Evolutionary conservation across 2,329 filamentous ascomycete species (phyloP), one percentile per base, ranked within the genome.

Genomic region (Cladosporium phlei): DNA sequence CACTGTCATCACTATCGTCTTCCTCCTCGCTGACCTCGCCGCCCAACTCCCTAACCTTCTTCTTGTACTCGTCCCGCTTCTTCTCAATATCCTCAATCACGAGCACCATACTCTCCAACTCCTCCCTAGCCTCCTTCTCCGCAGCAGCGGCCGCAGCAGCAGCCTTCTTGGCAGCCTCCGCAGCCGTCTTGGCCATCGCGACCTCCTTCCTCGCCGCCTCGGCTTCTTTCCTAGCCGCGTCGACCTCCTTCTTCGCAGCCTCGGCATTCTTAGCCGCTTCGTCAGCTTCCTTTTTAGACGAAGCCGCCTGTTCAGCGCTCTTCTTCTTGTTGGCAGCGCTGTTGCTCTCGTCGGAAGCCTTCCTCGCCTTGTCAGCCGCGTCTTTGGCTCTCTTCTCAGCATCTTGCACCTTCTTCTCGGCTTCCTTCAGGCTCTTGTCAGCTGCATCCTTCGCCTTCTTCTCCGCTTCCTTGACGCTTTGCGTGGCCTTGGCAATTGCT

Each of bases 381-480:
- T 52, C 38, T n/a, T 40, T 40, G 9, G 25, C 16, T 8, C n/a
- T 42, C 19, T 43, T 49, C 29, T 56, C 53, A 6, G 51, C 38
- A 30, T 55, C 49, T 7, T 44, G 16, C 5, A 45, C 43, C 34
- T 51, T 45, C 50, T 58, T 55, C 30, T 57, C 55, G 16, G 57
- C 58, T 30, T 58, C 56, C 47, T 62, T 61, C 45, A 47, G 38
- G 22, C 46, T 46, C 39, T 48, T 45, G 35, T 50, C 47, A 25
- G 32, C 22, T 9, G 40, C 40, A 19, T 35, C 30, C 30, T 45
- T 45, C 4, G 40, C 40, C 32, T 62, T 63, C 46, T 68, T 68
- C 46, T 71, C 70, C 16, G 78, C 77, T 4, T 70, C 68, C 57
- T 79, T 79, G 16, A 67, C 70, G 67, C 73, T 81, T 76, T 65